Conservation (phyloP, 176 grass and related monocot genomes). For the Aegilops tauschii region DNA sequence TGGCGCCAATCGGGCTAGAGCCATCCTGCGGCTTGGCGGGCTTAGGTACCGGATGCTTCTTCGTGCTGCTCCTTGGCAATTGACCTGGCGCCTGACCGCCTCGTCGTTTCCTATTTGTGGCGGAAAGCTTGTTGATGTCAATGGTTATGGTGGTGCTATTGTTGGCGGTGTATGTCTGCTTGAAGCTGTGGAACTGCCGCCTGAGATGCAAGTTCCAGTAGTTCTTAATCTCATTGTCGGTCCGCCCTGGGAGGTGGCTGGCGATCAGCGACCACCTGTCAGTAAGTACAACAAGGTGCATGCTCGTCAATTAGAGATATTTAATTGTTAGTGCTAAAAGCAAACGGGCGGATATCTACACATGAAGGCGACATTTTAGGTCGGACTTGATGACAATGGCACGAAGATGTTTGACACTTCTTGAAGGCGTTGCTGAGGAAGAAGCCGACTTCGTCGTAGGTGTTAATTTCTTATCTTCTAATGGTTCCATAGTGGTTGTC, state of each 20-base stretch:
- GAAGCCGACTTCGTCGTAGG: too few species aligned
- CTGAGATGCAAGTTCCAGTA: constrained; percentile 97
- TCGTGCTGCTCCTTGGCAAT: constrained; percentile 30
- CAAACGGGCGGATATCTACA: neutral
- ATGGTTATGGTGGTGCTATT: constrained; percentile 27
- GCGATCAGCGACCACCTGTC: constrained; percentile 78
- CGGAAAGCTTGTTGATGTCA: constrained; percentile 31
- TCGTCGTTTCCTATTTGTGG: constrained; percentile 23
- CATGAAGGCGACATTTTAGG: neutral
- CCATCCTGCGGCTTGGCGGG: neutral
- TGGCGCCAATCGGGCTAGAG: neutral
- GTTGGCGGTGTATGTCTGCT: neutral
- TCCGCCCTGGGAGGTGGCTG: constrained; percentile 65
- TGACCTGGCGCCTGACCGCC: constrained; percentile 23
- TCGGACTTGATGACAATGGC: too few species aligned
- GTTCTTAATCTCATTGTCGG: constrained; percentile 98
- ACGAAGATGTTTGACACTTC: too few species aligned
- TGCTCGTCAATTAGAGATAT: neutral
- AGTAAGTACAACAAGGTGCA: neutral
- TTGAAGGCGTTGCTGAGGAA: too few species aligned
- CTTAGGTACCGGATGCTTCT: neutral
- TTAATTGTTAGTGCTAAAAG: neutral
- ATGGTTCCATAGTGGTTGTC: too few species aligned
- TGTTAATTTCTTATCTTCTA: too few species aligned
- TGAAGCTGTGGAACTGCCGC: constrained; percentile 56